phyloP scores from a whole-genome alignment of 306 rosid species.

The Glycine soja region DNA sequence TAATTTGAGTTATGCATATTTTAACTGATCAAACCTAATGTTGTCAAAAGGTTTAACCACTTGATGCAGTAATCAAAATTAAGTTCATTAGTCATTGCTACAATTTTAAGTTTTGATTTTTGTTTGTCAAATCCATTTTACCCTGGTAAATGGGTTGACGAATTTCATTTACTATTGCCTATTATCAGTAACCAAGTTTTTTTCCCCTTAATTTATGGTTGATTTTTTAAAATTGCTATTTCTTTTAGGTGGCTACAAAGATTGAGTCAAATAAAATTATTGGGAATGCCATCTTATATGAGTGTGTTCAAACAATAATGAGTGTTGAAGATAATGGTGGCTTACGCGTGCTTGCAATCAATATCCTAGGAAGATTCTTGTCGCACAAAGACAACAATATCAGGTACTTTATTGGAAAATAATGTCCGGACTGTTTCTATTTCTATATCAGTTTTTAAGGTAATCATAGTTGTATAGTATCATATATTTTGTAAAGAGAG shows the following conservation, averaged over 20 bases:
- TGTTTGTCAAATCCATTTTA: neutral
- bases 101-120: neutral
- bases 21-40: neutral
- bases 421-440: neutral
- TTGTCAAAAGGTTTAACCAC: neutral
- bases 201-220: neutral
- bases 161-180: neutral
- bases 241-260: constrained; percentile 19
- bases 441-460: neutral
- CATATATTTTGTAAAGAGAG: no score
- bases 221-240: neutral
- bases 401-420: neutral
- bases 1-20: neutral
- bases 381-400: constrained; percentile 18
- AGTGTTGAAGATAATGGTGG: constrained; percentile 18
- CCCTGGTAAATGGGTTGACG: neutral
- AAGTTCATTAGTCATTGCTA: neutral
- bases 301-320: constrained; percentile 23
- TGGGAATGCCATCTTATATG: constrained; percentile 25
- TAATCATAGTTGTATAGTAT: no score
- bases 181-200: neutral
- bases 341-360: constrained; percentile 3
- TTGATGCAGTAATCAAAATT: neutral
- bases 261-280: neutral
- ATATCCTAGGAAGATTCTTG: constrained; percentile 10